Percentiles rank a stretch among this genome's conserved stretches.
These are phyloP conservation scores for Fonsecaea multimorphosa DNA, from an alignment of 2,329 filamentous ascomycete species.

Conservation along the genomic window DNA sequence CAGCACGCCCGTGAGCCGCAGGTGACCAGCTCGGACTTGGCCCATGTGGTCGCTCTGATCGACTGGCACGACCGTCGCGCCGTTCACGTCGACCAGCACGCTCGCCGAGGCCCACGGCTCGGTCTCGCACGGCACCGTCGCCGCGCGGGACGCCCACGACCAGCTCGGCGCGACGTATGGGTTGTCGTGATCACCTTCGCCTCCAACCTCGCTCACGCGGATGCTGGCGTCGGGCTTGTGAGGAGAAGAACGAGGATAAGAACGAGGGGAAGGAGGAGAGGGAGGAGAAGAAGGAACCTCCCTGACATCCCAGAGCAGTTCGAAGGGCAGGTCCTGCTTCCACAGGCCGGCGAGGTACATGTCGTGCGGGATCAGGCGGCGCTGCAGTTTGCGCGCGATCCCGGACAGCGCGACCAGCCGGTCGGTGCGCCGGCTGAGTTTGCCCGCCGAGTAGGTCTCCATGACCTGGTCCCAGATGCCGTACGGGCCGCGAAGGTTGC, in stretches of 20 bases:
- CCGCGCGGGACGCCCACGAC: constrained; percentile 20
- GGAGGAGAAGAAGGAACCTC: background rate
- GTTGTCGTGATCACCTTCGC: background rate
- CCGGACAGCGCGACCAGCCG: constrained; percentile 25
- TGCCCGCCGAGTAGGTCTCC: constrained; percentile 21
- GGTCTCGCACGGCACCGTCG: constrained; percentile 5
- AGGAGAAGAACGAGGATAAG: too few relatives aligned
- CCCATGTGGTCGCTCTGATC: background rate
- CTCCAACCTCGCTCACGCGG: background rate
- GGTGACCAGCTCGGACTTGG: background rate
- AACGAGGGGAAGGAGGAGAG: too few relatives aligned
- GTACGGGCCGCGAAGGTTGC: background rate
- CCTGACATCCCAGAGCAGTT: constrained; percentile 26
- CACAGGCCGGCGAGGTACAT: constrained; percentile 29
- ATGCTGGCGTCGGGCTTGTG: background rate
- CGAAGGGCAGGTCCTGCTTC: constrained; percentile 23
- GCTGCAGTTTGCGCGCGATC: constrained; percentile 12
- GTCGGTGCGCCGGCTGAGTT: constrained; percentile 17
- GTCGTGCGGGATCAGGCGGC: constrained; percentile 4
- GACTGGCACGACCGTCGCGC: background rate
- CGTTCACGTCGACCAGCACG: background rate
- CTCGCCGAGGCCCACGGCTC: constrained; percentile 1
- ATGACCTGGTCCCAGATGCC: constrained; percentile 11
- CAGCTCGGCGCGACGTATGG: constrained; percentile 17
- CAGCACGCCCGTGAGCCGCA: background rate